Evolutionary conservation across 257 asterid species (phyloP), one percentile per base, ranked within the genome.

Genomic region (Thymus mandschuricus): DNA sequence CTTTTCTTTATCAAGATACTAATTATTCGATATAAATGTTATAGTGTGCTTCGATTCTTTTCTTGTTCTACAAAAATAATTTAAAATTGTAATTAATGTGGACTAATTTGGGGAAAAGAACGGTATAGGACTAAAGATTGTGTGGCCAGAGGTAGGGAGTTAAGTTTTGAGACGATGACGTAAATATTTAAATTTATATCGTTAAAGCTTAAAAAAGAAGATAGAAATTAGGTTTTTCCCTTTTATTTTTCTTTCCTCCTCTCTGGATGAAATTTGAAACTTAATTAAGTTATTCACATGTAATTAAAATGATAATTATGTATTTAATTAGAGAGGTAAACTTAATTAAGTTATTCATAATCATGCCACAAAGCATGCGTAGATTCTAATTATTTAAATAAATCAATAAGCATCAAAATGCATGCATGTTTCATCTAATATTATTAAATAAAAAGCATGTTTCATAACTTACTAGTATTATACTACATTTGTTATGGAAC

Each of bases 1-100:
- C n/a, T n/a, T n/a, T n/a, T n/a, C n/a, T n/a, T n/a, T 82, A 76
- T 64, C 60, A 56, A 73, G 74, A 70, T 76, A 67, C 66, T 60
- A 10, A 51, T 51, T 51, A 51, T 51, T 51, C 58, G 58, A 51
- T 51, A 15, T 27, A 55, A 55, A 55, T 9, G 6, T 27, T 55
- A 55, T 27, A n/a, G 1, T 33, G 34, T 28, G 10, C 60, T 55
- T 28, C 5, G 10, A 55, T 55, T 55, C 35, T 55, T 28, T 55
- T 0, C 10, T 55, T 55, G 7, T 55, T 55, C 31, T 55, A 7
- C 60, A 30, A 3, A 55, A 8, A 6, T 54, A 54, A 15, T 55
- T 52, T 6, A 6, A 43, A 43, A 10, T 46, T 55, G 7, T 27
- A n/a, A n/a, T n/a, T n/a, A n/a, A n/a, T n/a, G n/a, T n/a, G 11